These are phyloP conservation scores for Rhodotorula toruloides DNA, from an alignment of 768 basidiomycete species.

Conservation along the genomic window DNA sequence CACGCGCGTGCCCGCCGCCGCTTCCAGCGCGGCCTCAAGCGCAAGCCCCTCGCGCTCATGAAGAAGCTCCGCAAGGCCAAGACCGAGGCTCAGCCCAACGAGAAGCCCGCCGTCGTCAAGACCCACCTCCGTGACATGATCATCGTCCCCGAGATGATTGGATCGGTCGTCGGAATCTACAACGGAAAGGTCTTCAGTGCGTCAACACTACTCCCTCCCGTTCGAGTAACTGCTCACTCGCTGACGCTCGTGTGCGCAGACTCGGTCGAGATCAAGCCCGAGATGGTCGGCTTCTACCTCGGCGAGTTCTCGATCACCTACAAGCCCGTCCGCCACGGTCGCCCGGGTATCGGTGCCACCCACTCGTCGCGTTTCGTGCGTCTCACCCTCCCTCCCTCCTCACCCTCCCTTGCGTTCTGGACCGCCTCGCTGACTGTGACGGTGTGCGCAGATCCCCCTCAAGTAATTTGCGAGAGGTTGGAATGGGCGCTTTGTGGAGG, in stretches of 20 bases:
- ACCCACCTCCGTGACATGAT: slow-evolving; percentile 99
- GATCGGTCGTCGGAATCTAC: slow-evolving; percentile 95
- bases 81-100: slow-evolving; percentile 98
- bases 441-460: slow-evolving; percentile 4
- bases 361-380: slow-evolving; percentile 78
- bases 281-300: slow-evolving; percentile 99
- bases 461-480: neutral
- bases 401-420: neutral
- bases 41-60: slow-evolving; percentile 95
- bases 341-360: slow-evolving; percentile 93
- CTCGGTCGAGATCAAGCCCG: slow-evolving; percentile 97
- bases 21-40: slow-evolving; percentile 98
- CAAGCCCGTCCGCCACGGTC: slow-evolving; percentile 97
- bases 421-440: neutral
- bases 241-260: slow-evolving; percentile 35
- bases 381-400: slow-evolving; percentile 5
- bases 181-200: slow-evolving; percentile 72
- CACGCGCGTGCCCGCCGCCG: slow-evolving; percentile 97
- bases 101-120: slow-evolving; percentile 98
- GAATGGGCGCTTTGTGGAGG: neutral
- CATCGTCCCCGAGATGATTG: slow-evolving; percentile 99
- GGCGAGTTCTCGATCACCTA: slow-evolving; percentile 59
- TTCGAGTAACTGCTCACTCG: neutral
- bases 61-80: slow-evolving; percentile 99
- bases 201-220: neutral